These are phyloP conservation scores for Phytopythium sindhum DNA, from an alignment of 352 stramenopile genomes.

Conservation along the genomic window DNA sequence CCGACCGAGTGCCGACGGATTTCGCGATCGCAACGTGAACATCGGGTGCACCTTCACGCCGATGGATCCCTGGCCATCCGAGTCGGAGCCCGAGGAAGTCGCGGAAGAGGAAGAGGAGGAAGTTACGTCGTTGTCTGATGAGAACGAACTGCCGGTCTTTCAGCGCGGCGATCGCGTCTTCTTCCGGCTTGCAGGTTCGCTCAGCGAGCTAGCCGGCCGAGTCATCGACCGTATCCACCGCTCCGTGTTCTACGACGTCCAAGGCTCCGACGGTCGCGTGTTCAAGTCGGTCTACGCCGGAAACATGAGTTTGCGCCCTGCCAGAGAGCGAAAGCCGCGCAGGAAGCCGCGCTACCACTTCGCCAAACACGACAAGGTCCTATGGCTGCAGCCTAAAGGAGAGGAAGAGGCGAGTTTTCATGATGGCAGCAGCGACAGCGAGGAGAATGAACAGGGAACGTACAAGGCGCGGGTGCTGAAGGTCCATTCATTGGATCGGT, in stretches of 20 bases:
- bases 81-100: conserved; percentile 15
- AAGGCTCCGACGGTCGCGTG: conserved; percentile 37
- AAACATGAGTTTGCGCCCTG: conserved; percentile 35
- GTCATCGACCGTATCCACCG: conserved; percentile 20
- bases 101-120: conserved; percentile 24
- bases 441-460: conserved; percentile 9
- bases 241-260: conserved; percentile 61
- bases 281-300: conserved; percentile 40
- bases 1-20: conserved; percentile 41
- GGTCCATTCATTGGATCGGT: conserved; percentile 35
- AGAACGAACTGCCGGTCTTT: conserved; percentile 29
- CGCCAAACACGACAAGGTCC: conserved; percentile 28
- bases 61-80: conserved; percentile 34
- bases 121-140: conserved; percentile 23
- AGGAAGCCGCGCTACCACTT: conserved; percentile 19
- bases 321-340: conserved; percentile 11
- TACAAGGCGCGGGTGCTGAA: conserved; percentile 45
- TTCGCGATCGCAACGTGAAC: conserved; percentile 42
- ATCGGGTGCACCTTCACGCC: conserved; percentile 35
- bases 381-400: conserved; percentile 25
- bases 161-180: conserved; percentile 44
- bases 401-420: conserved; percentile 4
- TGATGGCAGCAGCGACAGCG: conserved; percentile 10
- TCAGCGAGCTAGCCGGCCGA: conserved; percentile 13
- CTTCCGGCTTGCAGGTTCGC: conserved; percentile 39